These are phyloP conservation scores for Aspergillus phoenicis DNA, from an alignment of 2,329 filamentous ascomycete species.

Conservation along the genomic window DNA sequence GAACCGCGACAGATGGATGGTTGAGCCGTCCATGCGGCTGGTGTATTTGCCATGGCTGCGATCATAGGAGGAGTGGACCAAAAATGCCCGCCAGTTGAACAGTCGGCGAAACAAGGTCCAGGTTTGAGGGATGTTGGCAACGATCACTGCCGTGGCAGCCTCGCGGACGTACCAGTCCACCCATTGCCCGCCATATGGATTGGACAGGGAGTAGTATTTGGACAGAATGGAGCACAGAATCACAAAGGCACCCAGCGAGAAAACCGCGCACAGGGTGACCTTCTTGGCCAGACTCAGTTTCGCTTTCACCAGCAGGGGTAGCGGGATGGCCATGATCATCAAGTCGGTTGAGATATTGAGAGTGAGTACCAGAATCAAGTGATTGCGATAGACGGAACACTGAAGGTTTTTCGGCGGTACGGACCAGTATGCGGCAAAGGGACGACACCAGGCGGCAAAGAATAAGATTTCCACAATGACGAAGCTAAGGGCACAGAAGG, in stretches of 20 bases:
- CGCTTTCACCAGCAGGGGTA: slow-evolving; percentile 49
- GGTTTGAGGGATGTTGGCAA: slow-evolving; percentile 63
- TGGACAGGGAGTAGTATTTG: slow-evolving; percentile 62
- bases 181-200: slow-evolving; percentile 60
- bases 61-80: slow-evolving; percentile 23
- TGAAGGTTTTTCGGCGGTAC: slow-evolving; percentile 49
- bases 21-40: slow-evolving; percentile 13
- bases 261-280: slow-evolving; percentile 56
- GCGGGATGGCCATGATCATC: slow-evolving; percentile 49
- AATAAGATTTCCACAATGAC: slow-evolving; percentile 55
- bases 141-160: slow-evolving; percentile 60
- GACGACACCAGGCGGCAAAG: slow-evolving; percentile 58
- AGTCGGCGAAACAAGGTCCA: slow-evolving; percentile 59
- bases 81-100: slow-evolving; percentile 40
- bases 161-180: slow-evolving; percentile 65
- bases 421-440: slow-evolving; percentile 56
- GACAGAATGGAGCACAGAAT: slow-evolving; percentile 63
- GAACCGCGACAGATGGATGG: slow-evolving; percentile 18
- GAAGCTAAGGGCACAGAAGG: slow-evolving; percentile 51
- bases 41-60: slow-evolving; percentile 14
- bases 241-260: slow-evolving; percentile 59
- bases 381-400: slow-evolving; percentile 52
- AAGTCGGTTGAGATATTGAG: slow-evolving; percentile 55
- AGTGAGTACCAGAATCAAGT: slow-evolving; percentile 51
- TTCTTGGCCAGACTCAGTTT: slow-evolving; percentile 52